A percentile compares a stretch with the other conserved stretches of the same genome.
phyloP scores from a whole-genome alignment of 2,329 filamentous ascomycete species.

The Phaeophleospora eucalypticola region DNA sequence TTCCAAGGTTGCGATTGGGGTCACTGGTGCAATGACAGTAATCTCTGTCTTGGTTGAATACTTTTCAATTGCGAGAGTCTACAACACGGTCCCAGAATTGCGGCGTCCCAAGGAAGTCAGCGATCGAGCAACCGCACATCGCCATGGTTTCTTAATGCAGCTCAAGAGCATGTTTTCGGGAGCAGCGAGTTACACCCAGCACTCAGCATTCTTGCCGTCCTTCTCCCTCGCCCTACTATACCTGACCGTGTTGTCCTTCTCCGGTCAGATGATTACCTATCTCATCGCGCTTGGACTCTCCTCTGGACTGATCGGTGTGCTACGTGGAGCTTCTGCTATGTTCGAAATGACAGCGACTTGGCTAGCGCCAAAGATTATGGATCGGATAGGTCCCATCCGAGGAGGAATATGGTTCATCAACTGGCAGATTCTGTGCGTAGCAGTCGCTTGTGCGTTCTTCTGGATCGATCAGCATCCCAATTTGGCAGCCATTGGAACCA shows the following conservation, averaged over 20 bases:
- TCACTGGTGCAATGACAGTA: conserved; percentile 49
- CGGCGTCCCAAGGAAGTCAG: conserved; percentile 9
- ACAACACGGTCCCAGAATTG: conserved; percentile 31
- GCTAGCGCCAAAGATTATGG: conserved; percentile 55
- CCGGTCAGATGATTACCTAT: conserved; percentile 62
- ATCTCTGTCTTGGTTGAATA: conserved; percentile 51
- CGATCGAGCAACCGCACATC: neutral
- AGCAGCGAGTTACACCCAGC: conserved; percentile 45
- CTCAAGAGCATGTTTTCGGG: conserved; percentile 16
- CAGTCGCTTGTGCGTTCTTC: conserved; percentile 37
- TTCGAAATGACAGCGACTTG: conserved; percentile 61
- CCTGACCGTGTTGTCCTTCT: conserved; percentile 57
- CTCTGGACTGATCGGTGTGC: conserved; percentile 50
- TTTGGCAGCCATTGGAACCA: conserved; percentile 28
- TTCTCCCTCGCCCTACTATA: conserved; percentile 58
- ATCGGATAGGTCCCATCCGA: conserved; percentile 50
- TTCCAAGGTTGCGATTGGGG: conserved; percentile 46
- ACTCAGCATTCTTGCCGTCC: conserved; percentile 58
- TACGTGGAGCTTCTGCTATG: conserved; percentile 50
- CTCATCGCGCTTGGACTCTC: conserved; percentile 53
- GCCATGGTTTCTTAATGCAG: neutral
- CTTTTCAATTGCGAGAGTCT: conserved; percentile 47
- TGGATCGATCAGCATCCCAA: conserved; percentile 23
- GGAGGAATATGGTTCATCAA: conserved; percentile 66
- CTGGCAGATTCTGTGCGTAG: conserved; percentile 59